phyloP scores from a whole-genome alignment of 1,284 basidiomycete genomes.

The Xerocomus minutiporus region DNA sequence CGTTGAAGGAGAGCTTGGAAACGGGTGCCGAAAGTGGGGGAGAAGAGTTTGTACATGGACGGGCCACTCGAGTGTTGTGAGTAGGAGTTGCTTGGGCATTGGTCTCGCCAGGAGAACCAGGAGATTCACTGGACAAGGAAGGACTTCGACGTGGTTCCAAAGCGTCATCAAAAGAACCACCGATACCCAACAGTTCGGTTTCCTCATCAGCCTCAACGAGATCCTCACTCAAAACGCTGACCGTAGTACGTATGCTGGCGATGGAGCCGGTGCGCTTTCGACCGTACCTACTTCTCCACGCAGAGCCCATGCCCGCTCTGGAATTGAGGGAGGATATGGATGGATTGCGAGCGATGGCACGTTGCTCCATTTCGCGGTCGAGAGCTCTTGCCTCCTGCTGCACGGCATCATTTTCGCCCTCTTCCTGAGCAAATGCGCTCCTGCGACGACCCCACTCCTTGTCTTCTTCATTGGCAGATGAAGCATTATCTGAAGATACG shows the following conservation, averaged over 20 bases:
- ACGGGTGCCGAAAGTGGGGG: constrained; percentile 35
- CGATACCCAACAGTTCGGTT: constrained; percentile 60
- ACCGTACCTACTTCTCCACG: constrained; percentile 60
- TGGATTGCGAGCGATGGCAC: constrained; percentile 65
- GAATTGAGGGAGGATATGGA: constrained; percentile 64
- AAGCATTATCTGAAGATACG: constrained; percentile 49
- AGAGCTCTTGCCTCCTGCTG: constrained; percentile 71
- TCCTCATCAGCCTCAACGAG: constrained; percentile 80
- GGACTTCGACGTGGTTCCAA: constrained; percentile 34
- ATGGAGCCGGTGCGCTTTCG: constrained; percentile 70
- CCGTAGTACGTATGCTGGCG: constrained; percentile 60
- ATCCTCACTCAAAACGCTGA: constrained; percentile 71
- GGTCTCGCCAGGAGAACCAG: constrained; percentile 29
- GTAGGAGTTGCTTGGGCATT: constrained; percentile 13
- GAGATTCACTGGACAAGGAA: constrained; percentile 33
- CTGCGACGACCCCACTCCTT: constrained; percentile 81
- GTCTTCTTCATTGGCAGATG: constrained; percentile 59
- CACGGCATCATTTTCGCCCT: constrained; percentile 54
- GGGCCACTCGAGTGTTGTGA: constrained; percentile 6
- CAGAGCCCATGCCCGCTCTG: constrained; percentile 60
- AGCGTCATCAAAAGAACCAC: constrained; percentile 58
- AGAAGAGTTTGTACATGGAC: constrained; percentile 8
- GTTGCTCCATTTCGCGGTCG: constrained; percentile 80
- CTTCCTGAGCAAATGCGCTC: constrained; percentile 44
- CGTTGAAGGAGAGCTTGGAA: constrained; percentile 46